phyloP scores from a whole-genome alignment of 805 yeast species.

The Nakazawaea sp. region DNA sequence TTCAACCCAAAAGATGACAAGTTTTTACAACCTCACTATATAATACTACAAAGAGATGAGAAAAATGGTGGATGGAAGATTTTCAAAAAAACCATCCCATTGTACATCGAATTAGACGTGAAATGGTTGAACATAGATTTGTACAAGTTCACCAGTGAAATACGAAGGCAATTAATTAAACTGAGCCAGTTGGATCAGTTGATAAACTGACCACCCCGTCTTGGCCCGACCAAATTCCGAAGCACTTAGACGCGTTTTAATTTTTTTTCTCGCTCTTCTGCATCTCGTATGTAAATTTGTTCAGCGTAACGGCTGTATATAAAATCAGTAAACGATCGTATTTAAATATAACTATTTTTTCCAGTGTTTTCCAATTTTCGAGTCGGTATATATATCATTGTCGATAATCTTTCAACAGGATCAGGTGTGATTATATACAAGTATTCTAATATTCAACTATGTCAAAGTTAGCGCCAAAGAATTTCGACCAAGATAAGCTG shows the following conservation, averaged over 20 bases:
- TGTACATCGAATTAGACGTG: slow-evolving; percentile 21
- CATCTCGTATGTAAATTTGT: no score
- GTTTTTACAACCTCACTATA: slow-evolving; percentile 39
- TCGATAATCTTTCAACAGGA: no score
- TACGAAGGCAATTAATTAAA: slow-evolving; percentile 18
- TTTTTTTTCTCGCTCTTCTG: no score
- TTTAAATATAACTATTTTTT: no score
- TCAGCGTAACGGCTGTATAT: no score
- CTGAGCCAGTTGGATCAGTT: slow-evolving; percentile 4
- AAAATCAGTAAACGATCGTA: no score
- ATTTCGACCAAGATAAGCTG: slow-evolving; percentile 52
- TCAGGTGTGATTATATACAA: no score
- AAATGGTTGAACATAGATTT: slow-evolving; percentile 20
- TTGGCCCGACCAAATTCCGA: no score
- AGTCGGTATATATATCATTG: no score
- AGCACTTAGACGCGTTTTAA: no score
- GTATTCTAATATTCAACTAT: slow-evolving; percentile 1
- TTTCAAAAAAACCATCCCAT: slow-evolving; percentile 28
- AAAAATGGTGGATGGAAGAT: slow-evolving; percentile 23
- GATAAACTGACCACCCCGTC: no score
- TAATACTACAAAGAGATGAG: slow-evolving; percentile 26
- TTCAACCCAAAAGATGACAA: slow-evolving; percentile 21
- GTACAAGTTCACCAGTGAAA: slow-evolving; percentile 17
- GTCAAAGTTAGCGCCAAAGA: slow-evolving; percentile 40
- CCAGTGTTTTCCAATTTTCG: no score